Conservation (phyloP, 345 rosid species). For the Aquilaria malaccensis region DNA sequence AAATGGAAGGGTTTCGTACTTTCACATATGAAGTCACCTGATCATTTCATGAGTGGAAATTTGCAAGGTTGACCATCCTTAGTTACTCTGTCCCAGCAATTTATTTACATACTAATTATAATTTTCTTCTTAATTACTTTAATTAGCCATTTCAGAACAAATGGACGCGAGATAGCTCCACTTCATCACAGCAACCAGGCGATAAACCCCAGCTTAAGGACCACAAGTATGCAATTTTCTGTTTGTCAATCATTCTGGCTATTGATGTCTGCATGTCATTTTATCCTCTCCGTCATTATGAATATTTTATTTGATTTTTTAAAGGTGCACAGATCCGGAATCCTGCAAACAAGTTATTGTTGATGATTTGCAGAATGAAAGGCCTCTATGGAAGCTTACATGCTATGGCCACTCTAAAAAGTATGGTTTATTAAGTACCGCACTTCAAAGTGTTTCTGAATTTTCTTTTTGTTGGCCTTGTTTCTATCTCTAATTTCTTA, state of each 20-base stretch:
- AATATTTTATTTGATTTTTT: not conserved
- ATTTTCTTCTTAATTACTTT: not conserved
- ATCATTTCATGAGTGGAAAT: not conserved
- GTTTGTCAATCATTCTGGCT: not conserved
- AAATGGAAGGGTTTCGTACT: not conserved
- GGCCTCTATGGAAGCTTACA: slow-evolving; percentile 88
- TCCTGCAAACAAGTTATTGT: slow-evolving; percentile 53
- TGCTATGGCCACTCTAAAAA: slow-evolving; percentile 74
- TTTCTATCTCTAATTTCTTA: too few species aligned
- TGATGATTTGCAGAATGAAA: slow-evolving; percentile 77
- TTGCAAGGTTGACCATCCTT: slow-evolving; percentile 1
- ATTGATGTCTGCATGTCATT: not conserved
- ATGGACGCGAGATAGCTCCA: slow-evolving; percentile 52
- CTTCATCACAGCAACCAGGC: slow-evolving; percentile 40
- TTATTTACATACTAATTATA: not conserved
- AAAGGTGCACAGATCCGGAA: slow-evolving; percentile 82
- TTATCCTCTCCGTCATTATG: slow-evolving; percentile 4
- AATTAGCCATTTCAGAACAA: slow-evolving; percentile 65
- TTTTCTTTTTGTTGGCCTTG: too few species aligned
- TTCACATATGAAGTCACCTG: slow-evolving; percentile 3
- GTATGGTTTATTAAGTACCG: slow-evolving; percentile 29
- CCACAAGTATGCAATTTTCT: slow-evolving; percentile 44
- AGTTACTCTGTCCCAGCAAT: not conserved
- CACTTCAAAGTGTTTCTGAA: not conserved
- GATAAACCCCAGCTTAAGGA: slow-evolving; percentile 43